Evolutionary conservation across 371 early-diverging fungal genomes (phyloP).

Genomic region (Capillidium heterosporum): DNA sequence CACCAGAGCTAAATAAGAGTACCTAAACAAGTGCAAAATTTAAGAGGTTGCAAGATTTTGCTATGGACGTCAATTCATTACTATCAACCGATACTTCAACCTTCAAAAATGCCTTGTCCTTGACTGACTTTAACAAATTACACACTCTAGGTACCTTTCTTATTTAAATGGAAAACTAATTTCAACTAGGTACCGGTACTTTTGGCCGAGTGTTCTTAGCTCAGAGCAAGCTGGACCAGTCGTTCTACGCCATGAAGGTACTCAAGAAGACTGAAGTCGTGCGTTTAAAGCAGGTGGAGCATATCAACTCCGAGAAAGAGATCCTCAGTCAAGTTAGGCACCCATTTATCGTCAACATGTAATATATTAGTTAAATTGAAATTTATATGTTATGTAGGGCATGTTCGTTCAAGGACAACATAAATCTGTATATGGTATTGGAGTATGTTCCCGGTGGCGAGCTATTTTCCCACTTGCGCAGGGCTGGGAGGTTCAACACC

Average conservation of each 20-base stretch:
- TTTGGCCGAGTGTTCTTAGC: constrained; percentile 81
- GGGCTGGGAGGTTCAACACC: constrained; percentile 72
- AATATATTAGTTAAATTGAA: constrained; percentile 11
- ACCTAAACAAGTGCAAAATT: no score
- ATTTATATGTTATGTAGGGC: constrained; percentile 4
- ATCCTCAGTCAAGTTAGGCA: constrained; percentile 73
- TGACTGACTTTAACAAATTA: no score
- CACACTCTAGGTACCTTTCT: no score
- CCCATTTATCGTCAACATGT: constrained; percentile 89
- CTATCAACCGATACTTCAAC: no score
- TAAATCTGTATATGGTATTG: constrained; percentile 81
- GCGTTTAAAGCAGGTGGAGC: constrained; percentile 86
- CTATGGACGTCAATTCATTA: no score
- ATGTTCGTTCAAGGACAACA: constrained; percentile 73
- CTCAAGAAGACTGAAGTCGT: constrained; percentile 84
- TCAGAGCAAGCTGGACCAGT: constrained; percentile 32
- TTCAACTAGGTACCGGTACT: constrained; percentile 69
- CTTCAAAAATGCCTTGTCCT: no score
- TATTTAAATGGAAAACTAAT: no score
- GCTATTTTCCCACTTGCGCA: constrained; percentile 86
- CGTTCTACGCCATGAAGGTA: constrained; percentile 88
- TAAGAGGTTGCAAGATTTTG: no score
- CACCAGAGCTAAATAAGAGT: no score
- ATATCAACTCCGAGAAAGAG: constrained; percentile 86
- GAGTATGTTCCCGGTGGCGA: constrained; percentile 96